These are phyloP conservation scores for Candida manassasensis DNA, from an alignment of 805 yeast species.

Conservation along the genomic window DNA sequence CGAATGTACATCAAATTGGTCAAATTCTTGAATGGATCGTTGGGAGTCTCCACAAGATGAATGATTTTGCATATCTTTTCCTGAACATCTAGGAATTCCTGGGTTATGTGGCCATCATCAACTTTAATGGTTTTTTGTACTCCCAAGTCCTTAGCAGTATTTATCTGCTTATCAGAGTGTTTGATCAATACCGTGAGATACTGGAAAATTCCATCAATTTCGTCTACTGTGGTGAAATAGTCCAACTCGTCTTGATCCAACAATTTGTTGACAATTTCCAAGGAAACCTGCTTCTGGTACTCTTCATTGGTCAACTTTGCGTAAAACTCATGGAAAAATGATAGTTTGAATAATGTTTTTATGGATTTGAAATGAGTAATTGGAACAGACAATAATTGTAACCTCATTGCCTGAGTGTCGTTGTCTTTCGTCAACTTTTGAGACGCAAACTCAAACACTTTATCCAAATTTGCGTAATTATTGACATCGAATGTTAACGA, in stretches of 20 bases:
- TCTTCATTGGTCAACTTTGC: conserved; percentile 45
- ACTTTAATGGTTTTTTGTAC: conserved; percentile 28
- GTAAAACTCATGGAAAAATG: conserved; percentile 49
- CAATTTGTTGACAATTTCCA: conserved; percentile 56
- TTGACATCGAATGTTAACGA: conserved; percentile 64
- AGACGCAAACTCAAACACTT: conserved; percentile 54
- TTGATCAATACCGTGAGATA: conserved; percentile 53
- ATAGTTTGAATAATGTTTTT: conserved; percentile 39
- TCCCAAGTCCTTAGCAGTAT: conserved; percentile 38
- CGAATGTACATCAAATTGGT: conserved; percentile 31
- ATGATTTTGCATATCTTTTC: conserved; percentile 66
- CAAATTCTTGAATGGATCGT: conserved; percentile 36
- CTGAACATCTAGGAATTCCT: conserved; percentile 43
- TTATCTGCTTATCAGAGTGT: conserved; percentile 22
- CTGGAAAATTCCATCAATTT: conserved; percentile 56
- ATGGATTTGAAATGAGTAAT: conserved; percentile 39
- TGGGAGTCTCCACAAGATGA: conserved; percentile 46
- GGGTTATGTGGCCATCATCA: conserved; percentile 24
- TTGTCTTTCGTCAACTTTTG: conserved; percentile 24
- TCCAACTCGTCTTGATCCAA: conserved; percentile 35
- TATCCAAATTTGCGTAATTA: conserved; percentile 55
- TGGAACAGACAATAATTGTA: conserved; percentile 46
- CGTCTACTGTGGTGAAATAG: conserved; percentile 31
- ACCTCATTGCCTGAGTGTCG: conserved; percentile 36
- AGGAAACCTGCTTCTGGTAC: conserved; percentile 55